Evolutionary conservation across 202 grass and related monocot genomes (phyloP).

Genomic region (Schoenoplectus tabernaemontani): DNA sequence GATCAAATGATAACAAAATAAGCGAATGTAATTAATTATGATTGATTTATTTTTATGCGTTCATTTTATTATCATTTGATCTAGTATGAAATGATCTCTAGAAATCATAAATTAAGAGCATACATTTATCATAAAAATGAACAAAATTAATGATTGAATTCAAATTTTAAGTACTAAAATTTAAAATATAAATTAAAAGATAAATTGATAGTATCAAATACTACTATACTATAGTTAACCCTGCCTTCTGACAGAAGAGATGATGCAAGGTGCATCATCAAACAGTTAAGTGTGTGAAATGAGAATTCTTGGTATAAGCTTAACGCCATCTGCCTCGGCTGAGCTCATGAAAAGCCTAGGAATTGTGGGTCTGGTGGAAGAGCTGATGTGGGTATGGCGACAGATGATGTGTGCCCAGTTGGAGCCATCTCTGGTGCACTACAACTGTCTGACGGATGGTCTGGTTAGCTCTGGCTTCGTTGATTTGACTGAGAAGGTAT

Average conservation of each 20-base stretch:
- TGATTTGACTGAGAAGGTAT: slow-evolving; percentile 67
- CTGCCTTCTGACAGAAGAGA: not conserved
- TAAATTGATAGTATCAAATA: too few species aligned
- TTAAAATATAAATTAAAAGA: too few species aligned
- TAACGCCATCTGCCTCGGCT: slow-evolving; percentile 36
- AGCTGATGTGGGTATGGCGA: slow-evolving; percentile 61
- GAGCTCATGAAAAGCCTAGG: slow-evolving; percentile 66
- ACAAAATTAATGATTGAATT: too few species aligned
- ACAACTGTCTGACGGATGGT: slow-evolving; percentile 82
- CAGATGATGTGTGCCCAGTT: slow-evolving; percentile 49
- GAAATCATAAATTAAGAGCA: too few species aligned
- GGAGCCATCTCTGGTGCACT: slow-evolving; percentile 62
- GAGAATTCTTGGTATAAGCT: slow-evolving; percentile 25
- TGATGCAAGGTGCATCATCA: slow-evolving; percentile 11
- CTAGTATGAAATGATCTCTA: too few species aligned
- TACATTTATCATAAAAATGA: too few species aligned
- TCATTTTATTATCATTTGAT: too few species aligned
- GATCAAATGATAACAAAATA: too few species aligned
- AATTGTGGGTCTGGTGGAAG: slow-evolving; percentile 52
- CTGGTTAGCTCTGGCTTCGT: slow-evolving; percentile 58
- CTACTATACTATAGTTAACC: too few species aligned
- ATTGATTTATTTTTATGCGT: too few species aligned
- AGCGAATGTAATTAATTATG: too few species aligned
- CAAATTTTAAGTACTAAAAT: too few species aligned
- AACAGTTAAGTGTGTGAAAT: slow-evolving; percentile 47